phyloP scores from a whole-genome alignment of 2,329 filamentous ascomycete genomes.

The Colletotrichum euphorbiae region DNA sequence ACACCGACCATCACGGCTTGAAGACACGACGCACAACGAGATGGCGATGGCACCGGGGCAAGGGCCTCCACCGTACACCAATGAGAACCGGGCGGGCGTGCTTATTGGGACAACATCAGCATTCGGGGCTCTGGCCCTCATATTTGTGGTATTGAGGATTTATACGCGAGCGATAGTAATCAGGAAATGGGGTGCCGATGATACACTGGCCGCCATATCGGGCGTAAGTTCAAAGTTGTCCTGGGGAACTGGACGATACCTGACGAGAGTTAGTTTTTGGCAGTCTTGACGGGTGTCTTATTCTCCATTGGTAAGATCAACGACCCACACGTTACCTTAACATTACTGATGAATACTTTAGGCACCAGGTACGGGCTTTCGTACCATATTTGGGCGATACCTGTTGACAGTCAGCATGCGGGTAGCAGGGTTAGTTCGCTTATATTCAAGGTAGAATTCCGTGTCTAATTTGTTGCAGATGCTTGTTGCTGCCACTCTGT shows the following conservation, averaged over 20 bases:
- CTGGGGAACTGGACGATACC: not conserved
- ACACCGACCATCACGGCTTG: not conserved
- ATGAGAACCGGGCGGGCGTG: conserved; percentile 2
- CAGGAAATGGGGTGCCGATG: conserved; percentile 34
- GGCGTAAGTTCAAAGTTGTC: conserved; percentile 1
- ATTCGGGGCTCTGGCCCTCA: conserved; percentile 7
- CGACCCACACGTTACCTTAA: no score
- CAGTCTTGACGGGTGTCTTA: conserved; percentile 2
- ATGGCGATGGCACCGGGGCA: not conserved
- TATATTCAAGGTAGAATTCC: not conserved
- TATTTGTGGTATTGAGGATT: conserved; percentile 19
- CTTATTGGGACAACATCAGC: conserved; percentile 17
- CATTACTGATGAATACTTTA: not conserved
- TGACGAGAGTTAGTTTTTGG: not conserved
- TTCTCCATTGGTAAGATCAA: conserved; percentile 3
- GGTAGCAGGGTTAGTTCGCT: not conserved
- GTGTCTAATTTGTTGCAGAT: conserved; percentile 1
- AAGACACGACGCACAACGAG: conserved; percentile 1
- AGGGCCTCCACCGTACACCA: not conserved
- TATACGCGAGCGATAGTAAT: conserved; percentile 22
- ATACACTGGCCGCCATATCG: conserved; percentile 18
- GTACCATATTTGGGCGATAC: conserved; percentile 21
- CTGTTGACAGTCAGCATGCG: not conserved
- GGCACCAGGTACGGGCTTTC: conserved; percentile 21
- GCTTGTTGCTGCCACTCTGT: conserved; percentile 15